Evolutionary conservation across 345 rosid species (phyloP), one percentile per base, ranked within the genome.

Genomic region (Linum tenue): DNA sequence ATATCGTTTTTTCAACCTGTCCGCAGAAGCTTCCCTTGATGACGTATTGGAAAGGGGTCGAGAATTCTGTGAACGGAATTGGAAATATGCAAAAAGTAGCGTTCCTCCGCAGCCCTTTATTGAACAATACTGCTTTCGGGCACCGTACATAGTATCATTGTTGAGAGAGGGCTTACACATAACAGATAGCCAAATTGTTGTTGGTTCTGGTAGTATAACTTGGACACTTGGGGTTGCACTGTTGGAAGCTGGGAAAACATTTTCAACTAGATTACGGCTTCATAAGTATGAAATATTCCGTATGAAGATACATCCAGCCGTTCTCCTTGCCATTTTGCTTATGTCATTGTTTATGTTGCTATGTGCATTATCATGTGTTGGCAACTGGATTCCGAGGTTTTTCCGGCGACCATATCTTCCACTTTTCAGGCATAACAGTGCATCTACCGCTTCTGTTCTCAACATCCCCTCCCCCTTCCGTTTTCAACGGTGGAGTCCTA

Each of bases 141-240:
- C 99, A 35, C 96, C 99, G 36, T 94, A 94, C 72, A 80, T 85
- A 59, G 96, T 86, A 64, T 85, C 77, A 42, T 59, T 94, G 67
- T 66, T 94, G 76, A 82, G 99, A 71, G 95, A 94, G 79, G 99
- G 99, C 58, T 83, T 94, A 70, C 96, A 88, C 73, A 86, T 94
- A 43, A 84, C 85, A 4, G 99, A 88, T 75, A 75, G 68, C 51
- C 91, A 86, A 64, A 73, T 90, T 64, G 72, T 84, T 67, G 76
- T 94, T 74, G 99, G 96, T 62, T 88, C 99, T 68, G 99, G 97
- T 70, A 79, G 97, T 75, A 88, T 94, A 60, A 94, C 99, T 22
- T 90, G 99, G 99, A 94, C 97, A 53, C 87, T 88, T 64, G 99
- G 99, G 67, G 97, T 88, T 59, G 99, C 97, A 56, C 78, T 94